A percentile compares a stretch with the other conserved stretches of the same genome.
These are phyloP conservation scores for Cercospora berteroae DNA, from an alignment of 2,329 filamentous ascomycete species.

Conservation along the genomic window DNA sequence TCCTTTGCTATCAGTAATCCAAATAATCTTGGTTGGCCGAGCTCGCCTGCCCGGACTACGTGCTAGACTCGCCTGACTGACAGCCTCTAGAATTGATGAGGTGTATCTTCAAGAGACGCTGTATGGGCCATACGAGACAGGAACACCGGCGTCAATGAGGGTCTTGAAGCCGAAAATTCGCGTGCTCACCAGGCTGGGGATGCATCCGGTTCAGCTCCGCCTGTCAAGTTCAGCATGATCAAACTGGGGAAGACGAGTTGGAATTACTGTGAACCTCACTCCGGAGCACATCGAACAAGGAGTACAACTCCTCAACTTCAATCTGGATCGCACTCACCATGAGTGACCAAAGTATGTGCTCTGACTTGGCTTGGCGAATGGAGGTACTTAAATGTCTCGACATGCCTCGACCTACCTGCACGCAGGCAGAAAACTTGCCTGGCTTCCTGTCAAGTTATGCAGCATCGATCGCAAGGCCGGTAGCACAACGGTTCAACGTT, in stretches of 20 bases:
- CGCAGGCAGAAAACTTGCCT: background rate
- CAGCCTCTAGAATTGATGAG: background rate
- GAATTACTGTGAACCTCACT: no score
- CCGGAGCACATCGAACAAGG: background rate
- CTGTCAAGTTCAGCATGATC: no score
- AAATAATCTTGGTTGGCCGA: background rate
- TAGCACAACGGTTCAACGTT: background rate
- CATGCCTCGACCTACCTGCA: no score
- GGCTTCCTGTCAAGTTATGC: background rate
- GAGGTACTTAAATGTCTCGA: background rate
- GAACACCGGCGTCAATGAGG: background rate
- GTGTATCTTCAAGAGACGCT: background rate
- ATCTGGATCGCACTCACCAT: background rate
- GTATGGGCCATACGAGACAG: background rate
- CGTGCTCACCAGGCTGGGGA: no score
- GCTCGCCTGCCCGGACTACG: background rate
- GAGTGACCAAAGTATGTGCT: background rate
- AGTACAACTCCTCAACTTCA: background rate
- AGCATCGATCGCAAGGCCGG: background rate
- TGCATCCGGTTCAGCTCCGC: no score
- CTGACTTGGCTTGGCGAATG: background rate
- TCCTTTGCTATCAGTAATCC: background rate
- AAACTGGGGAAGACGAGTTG: no score
- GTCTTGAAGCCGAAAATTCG: no score
- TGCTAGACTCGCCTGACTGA: background rate